Percentiles rank a stretch among this genome's conserved stretches.
These are phyloP conservation scores for Boletellus sp. DNA, from an alignment of 768 basidiomycete genomes.

Conservation along the genomic window DNA sequence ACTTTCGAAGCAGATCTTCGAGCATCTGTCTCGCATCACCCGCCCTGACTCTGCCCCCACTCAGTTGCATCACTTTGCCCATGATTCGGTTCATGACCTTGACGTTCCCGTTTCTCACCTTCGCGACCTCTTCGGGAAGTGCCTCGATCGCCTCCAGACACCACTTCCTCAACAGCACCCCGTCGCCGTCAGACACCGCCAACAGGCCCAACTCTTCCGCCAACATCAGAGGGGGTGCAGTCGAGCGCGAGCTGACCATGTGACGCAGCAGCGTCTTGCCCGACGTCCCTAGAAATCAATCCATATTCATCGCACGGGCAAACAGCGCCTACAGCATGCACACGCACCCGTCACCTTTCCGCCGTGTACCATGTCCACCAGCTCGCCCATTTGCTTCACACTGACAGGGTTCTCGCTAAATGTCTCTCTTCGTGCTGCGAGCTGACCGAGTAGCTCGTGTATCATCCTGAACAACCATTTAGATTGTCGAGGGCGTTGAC, in stretches of 20 bases:
- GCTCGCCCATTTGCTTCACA: slow-evolving; percentile 60
- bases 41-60: slow-evolving; percentile 77
- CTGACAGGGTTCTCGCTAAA: slow-evolving; percentile 60
- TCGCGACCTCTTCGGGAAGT: slow-evolving; percentile 64
- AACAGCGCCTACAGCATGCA: neutral
- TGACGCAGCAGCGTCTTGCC: slow-evolving; percentile 75
- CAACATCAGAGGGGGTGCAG: slow-evolving; percentile 39
- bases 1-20: slow-evolving; percentile 38
- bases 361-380: slow-evolving; percentile 71
- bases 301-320: too few species aligned
- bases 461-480: slow-evolving; percentile 58
- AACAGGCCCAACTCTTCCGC: slow-evolving; percentile 49
- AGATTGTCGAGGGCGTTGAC: too few species aligned
- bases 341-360: slow-evolving; percentile 64
- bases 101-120: slow-evolving; percentile 60
- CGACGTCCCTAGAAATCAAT: slow-evolving; percentile 56
- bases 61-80: slow-evolving; percentile 70
- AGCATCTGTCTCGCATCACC: slow-evolving; percentile 50
- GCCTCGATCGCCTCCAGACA: slow-evolving; percentile 63
- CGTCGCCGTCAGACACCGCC: slow-evolving; percentile 33
- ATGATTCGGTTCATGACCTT: slow-evolving; percentile 61
- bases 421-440: slow-evolving; percentile 55
- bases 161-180: slow-evolving; percentile 44
- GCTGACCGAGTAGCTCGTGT: slow-evolving; percentile 80
- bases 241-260: slow-evolving; percentile 48